Evolutionary conservation across 805 yeast genomes (phyloP), one percentile per base, ranked within the genome.

Genomic region (Candida chauliodis): DNA sequence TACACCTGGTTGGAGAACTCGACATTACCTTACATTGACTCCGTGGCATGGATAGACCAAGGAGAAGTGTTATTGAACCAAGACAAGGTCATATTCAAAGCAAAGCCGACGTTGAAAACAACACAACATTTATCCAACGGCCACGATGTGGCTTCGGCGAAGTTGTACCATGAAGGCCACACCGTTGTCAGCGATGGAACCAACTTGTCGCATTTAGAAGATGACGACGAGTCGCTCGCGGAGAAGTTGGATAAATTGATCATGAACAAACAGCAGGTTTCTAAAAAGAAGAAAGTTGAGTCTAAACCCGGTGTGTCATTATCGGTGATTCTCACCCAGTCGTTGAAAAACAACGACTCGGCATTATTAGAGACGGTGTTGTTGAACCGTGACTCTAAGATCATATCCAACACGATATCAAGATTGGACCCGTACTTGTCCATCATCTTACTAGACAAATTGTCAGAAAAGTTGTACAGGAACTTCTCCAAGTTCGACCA

Each of bases 301-400:
- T 74, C 79, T 7, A 77, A 84, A 4, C 95, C 93, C 36, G 56
- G 69, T 10, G 56, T 60, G 0, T 79, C 96, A 1, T 75, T 90
- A 43, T 78, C 96, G 1, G 80, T 84, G 1, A 78, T 93, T n/a
- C 69, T 93, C 31, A 71, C 90, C 10, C 99, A 93, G 64, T 91
- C 99, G 0, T 71, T 93, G 45, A 81, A 78, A 51, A 81, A 95
- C 15, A 86, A 85, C 52, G 99, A 93, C 57, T 89, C 81, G 51
- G 67, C 93, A 8, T 68, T 93, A 40, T 70, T 93, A 45, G 98
- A 93, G 58, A 78, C 87, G 2, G 95, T 95, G 9, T 70, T 93
- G 46, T 61, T 61, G 42, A 75, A 75, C 48, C 66, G 69, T 34
- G 81, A 77, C 47, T 75, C 75, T 34, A 56, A 52, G 5, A 62